Evolutionary conservation across 305 asterid genomes (phyloP), one percentile per base, ranked within the genome.

Genomic region (Petunia hybrid): DNA sequence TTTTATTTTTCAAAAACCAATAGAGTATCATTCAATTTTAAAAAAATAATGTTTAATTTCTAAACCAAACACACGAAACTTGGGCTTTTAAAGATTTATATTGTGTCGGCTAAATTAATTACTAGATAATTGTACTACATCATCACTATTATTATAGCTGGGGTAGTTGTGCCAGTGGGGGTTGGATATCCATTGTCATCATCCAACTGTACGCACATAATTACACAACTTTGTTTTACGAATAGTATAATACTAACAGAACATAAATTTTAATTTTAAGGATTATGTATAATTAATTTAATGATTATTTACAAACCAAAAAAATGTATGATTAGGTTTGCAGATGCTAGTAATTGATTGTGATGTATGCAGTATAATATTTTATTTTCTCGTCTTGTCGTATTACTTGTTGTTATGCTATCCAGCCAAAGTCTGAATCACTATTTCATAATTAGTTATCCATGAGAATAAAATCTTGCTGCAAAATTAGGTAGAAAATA

Each of bases 151-250:
- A 68, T 14, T 43, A 68, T 14, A n/a, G 38, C 55, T n/a, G 38
- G 6, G 38, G 6, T 67, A 4, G 53, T 67, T 67, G 41, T 68
- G 4, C 39, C 8, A n/a, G 76, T 68, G 76, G 8, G 56, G 56
- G 9, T 68, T 22, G 31, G 16, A 16, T 9, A 51, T 51, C 56
- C 45, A 43, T 43, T 68, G 76, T 43, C 76, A 68, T 43, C 39
- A 69, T 69, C 57, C 40, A 68, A 69, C 76, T 43, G 76, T 69
- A 43, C 4, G 41, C 76, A 69, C 57, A 43, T 43, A 69, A 8
- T 22, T 41, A 67, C 5, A 67, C 36, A 68, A 60, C 16, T 68
- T 8, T 38, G 42, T 68, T 13, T 13, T 67, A 68, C 39, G 31
- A 16, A 42, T 42, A 43, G 7, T 41, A 16, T 42, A 68, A 4